Evolutionary conservation across 805 yeast species (phyloP).

Genomic region (Yarrowia alimentaria): DNA sequence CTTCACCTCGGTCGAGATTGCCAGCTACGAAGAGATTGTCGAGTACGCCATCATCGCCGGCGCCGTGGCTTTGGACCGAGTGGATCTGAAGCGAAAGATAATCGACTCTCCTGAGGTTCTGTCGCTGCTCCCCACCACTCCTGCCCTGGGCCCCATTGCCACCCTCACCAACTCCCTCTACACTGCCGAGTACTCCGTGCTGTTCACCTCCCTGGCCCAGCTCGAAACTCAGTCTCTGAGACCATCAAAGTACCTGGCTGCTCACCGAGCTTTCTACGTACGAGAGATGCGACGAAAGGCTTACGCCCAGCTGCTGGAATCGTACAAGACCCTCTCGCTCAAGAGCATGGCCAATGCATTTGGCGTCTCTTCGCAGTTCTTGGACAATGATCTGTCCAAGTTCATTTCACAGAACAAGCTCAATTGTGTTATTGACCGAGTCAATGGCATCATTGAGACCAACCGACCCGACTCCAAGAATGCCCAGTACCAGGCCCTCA

Average conservation of each 20-base stretch:
- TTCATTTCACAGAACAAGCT: constrained; percentile 91
- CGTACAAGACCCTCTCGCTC: constrained; percentile 85
- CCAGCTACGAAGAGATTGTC: constrained; percentile 87
- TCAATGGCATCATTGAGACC: constrained; percentile 88
- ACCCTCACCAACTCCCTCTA: constrained; percentile 82
- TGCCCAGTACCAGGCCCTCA: constrained; percentile 81
- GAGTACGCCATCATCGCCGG: constrained; percentile 88
- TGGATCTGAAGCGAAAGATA: constrained; percentile 75
- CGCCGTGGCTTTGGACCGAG: constrained; percentile 74
- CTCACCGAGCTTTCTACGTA: constrained; percentile 79
- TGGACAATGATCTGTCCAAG: constrained; percentile 81
- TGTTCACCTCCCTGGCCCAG: constrained; percentile 72
- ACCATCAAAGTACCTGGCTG: constrained; percentile 60
- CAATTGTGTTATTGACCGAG: constrained; percentile 93
- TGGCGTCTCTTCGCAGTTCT: constrained; percentile 81
- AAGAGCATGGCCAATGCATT: constrained; percentile 93
- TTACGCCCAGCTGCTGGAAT: constrained; percentile 88
- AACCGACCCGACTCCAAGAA: constrained; percentile 96
- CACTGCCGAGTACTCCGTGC: constrained; percentile 79
- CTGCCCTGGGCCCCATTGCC: constrained; percentile 73
- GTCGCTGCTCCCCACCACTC: constrained; percentile 69
- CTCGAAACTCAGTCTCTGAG: constrained; percentile 66
- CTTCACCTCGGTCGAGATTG: constrained; percentile 86
- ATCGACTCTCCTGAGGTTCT: constrained; percentile 93
- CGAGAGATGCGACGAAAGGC: constrained; percentile 95